Evolutionary conservation across 768 basidiomycete genomes (phyloP), one percentile per base, ranked within the genome.

Genomic region (Cystobasidium ongulense): DNA sequence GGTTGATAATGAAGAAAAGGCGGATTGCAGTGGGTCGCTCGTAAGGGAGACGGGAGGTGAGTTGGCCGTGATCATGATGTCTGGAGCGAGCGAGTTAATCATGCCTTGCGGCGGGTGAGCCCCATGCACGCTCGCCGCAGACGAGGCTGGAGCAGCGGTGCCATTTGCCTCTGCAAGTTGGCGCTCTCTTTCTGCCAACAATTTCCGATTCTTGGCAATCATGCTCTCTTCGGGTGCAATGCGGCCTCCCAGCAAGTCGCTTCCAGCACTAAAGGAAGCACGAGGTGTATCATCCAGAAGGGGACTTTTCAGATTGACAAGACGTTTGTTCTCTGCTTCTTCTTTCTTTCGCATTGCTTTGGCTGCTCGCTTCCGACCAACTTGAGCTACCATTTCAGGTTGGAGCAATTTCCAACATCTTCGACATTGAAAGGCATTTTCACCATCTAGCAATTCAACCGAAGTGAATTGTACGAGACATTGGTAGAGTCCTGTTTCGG

Each of bases 321-420:
- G 57, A 17, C 29, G 57, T 31, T 59, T 35, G 21, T 35, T 41
- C n/a, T 65, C 39, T 53, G 63, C 46, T 53, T 10, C 63, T 65
- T 65, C 63, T 27, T 36, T 35, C 31, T 35, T 27, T 21, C 39
- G 63, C 29, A 64, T 15, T 8, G 36, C 25, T 64, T 57, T 63
- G 1, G 59, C 36, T 13, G 61, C 71, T 10, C 76, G 75, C 61
- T 81, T 80, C 74, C 43, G 36, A 18, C 63, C 73, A 33, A 31
- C 38, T 43, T 53, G 63, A 31, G 53, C 57, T 23, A 75, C 79
- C n/a, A 75, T 25, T 2, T 76, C 76, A 0, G 79, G 78, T 78
- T 92, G 87, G 71, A 86, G 87, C 39, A 92, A 88, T 84, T 92
- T 93, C 94, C 94, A 98, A 82, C 94, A 98, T 64, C 89, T 85